Evolutionary conservation across 495 filamentous ascomycete species (phyloP).

Genomic region (Aspergillus affinis): DNA sequence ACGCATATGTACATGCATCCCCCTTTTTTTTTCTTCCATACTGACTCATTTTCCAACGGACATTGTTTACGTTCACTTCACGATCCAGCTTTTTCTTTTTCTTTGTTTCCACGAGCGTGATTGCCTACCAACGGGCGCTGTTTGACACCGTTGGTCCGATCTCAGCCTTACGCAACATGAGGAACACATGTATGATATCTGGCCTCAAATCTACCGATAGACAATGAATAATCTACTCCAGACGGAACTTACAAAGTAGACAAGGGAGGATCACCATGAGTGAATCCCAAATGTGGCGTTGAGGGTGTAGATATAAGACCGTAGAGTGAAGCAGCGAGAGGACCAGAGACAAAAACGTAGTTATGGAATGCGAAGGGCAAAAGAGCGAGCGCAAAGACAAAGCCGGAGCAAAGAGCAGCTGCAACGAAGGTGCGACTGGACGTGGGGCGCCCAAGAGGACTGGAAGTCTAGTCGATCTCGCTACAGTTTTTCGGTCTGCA

Average conservation of each 20-base stretch:
- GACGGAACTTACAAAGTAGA: neutral
- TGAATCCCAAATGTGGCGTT: neutral
- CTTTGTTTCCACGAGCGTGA: neutral
- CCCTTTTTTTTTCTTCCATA: neutral
- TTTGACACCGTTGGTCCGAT: neutral
- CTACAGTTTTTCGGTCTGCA: neutral
- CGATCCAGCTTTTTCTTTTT: neutral
- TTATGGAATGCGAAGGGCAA: neutral
- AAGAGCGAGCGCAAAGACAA: neutral
- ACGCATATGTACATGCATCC: neutral
- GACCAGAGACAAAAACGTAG: neutral
- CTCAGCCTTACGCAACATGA: conserved; percentile 3
- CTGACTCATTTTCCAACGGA: neutral
- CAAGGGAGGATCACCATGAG: neutral
- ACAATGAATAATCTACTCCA: neutral
- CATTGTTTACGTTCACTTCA: conserved; percentile 7
- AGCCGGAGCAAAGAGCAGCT: neutral
- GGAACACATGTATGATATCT: conserved; percentile 7
- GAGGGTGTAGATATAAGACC: neutral
- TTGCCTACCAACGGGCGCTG: neutral
- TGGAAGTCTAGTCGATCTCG: neutral
- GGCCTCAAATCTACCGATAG: conserved; percentile 7
- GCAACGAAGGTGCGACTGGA: neutral
- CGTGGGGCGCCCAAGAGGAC: neutral
- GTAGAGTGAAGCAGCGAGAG: neutral